These are phyloP conservation scores for Paecilomyces sp. DNA, from an alignment of 2,329 filamentous ascomycete species.

Conservation along the genomic window DNA sequence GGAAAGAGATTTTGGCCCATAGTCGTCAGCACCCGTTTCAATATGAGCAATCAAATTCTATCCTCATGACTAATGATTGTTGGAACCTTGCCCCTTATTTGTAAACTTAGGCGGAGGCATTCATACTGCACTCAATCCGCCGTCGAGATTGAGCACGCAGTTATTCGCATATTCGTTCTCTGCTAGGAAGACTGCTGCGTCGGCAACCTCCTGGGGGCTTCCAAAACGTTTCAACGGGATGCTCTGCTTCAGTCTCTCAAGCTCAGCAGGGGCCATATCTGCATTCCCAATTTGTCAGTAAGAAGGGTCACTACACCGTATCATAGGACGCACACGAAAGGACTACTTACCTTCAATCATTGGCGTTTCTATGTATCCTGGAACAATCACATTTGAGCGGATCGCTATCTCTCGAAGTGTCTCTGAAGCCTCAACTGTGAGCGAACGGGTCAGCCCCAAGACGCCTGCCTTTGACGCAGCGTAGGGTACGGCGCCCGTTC, in stretches of 20 bases:
- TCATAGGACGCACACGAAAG: background rate
- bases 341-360: conserved; percentile 63
- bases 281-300: conserved; percentile 2
- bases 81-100: background rate
- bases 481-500: conserved; percentile 64
- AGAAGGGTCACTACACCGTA: background rate
- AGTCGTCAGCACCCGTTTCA: background rate
- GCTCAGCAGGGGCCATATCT: conserved; percentile 37
- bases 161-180: conserved; percentile 80
- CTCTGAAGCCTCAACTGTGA: conserved; percentile 25
- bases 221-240: conserved; percentile 66
- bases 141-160: conserved; percentile 78
- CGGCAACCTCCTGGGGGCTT: conserved; percentile 64
- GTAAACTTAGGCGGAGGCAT: background rate
- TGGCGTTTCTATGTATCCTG: conserved; percentile 73
- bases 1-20: background rate
- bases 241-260: conserved; percentile 25
- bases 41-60: background rate
- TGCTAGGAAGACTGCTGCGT: conserved; percentile 71
- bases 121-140: conserved; percentile 66
- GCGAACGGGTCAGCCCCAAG: conserved; percentile 47
- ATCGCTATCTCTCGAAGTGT: conserved; percentile 58
- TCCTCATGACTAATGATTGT: background rate
- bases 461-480: conserved; percentile 76
- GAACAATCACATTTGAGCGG: conserved; percentile 72